Percentiles rank a stretch among this genome's conserved stretches.
phyloP scores from a whole-genome alignment of 257 asterid species.

The Avicennia marina region DNA sequence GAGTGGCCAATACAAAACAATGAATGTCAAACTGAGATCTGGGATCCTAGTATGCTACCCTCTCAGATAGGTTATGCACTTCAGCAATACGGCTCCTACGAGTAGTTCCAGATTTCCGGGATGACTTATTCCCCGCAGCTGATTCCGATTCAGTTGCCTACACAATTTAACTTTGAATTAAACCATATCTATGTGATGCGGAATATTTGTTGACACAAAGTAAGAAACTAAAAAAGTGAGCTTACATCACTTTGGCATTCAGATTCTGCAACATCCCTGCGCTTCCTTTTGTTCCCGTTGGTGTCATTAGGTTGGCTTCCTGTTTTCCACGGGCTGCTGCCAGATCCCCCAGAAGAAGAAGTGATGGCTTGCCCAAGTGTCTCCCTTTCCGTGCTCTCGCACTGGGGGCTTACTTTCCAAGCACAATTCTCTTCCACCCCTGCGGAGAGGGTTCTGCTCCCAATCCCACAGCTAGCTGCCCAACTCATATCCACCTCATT shows the following conservation, averaged over 20 bases:
- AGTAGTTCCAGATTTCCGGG: slow-evolving; percentile 43
- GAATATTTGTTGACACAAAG: not conserved
- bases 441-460: slow-evolving; percentile 20
- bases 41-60: slow-evolving; percentile 48
- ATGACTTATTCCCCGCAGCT: slow-evolving; percentile 46
- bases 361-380: slow-evolving; percentile 35
- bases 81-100: slow-evolving; percentile 80
- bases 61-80: slow-evolving; percentile 86
- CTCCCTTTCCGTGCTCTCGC: slow-evolving; percentile 37
- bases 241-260: slow-evolving; percentile 75
- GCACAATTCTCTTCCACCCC: slow-evolving; percentile 21
- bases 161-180: not conserved
- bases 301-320: slow-evolving; percentile 38
- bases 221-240: not conserved
- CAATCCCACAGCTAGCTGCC: slow-evolving; percentile 35
- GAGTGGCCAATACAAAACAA: not conserved
- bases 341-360: slow-evolving; percentile 70
- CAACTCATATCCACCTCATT: slow-evolving; percentile 39
- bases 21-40: not conserved
- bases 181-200: not conserved
- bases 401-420: slow-evolving; percentile 29
- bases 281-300: slow-evolving; percentile 54
- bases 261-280: slow-evolving; percentile 50
- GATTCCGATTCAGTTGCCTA: slow-evolving; percentile 69
- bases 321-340: slow-evolving; percentile 50